These are phyloP conservation scores for Saposhnikovia divaricata DNA, from an alignment of 129 eudicot genomes.

Conservation along the genomic window DNA sequence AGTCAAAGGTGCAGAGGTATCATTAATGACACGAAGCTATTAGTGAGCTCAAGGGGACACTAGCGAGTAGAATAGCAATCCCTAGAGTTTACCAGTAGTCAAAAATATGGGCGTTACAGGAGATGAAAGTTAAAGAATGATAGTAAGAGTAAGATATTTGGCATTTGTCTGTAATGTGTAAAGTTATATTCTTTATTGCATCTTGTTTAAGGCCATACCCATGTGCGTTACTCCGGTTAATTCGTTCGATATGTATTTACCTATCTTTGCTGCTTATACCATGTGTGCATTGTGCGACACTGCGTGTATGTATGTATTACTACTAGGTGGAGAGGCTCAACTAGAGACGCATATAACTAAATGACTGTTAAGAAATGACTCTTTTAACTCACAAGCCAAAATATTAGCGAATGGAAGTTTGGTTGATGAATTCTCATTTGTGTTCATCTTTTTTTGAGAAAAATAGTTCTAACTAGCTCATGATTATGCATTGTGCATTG, in stretches of 20 bases:
- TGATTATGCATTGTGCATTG: too few species aligned
- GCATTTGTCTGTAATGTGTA: not conserved
- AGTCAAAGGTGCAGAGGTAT: not conserved
- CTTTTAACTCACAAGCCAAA: too few species aligned
- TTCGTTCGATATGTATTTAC: not conserved
- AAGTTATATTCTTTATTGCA: not conserved
- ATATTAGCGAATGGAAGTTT: too few species aligned
- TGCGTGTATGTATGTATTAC: too few species aligned
- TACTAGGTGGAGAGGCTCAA: not conserved
- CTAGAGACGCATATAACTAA: not conserved
- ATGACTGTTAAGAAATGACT: too few species aligned
- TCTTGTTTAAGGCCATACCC: not conserved
- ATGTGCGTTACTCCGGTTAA: not conserved
- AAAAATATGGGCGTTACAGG: not conserved
- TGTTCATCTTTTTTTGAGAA: too few species aligned
- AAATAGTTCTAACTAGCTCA: too few species aligned
- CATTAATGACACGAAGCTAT: slow-evolving; percentile 13
- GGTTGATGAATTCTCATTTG: too few species aligned
- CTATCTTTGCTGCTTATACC: not conserved
- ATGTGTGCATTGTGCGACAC: not conserved
- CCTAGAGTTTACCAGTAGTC: slow-evolving; percentile 2
- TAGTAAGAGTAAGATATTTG: not conserved
- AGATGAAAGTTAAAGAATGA: not conserved
- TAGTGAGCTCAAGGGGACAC: slow-evolving; percentile 4
- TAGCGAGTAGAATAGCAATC: not conserved